Conservation (phyloP, 331 rosid species). For the Quercus phellos region DNA sequence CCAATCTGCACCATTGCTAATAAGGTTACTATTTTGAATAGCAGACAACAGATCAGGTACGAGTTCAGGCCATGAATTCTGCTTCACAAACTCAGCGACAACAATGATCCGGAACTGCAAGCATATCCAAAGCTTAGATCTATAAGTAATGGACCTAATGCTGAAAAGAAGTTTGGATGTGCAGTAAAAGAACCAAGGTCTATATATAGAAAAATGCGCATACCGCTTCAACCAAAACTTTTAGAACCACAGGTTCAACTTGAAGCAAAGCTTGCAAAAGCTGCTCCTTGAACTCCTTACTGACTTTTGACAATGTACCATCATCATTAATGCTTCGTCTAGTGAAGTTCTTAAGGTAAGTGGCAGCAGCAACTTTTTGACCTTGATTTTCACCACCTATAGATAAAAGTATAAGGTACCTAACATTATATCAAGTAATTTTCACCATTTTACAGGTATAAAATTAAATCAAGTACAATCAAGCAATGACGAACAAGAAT, state of each 20-base stretch:
- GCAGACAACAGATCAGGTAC: constrained; percentile 62
- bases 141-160: neutral
- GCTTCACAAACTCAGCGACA: constrained; percentile 62
- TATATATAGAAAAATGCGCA: neutral
- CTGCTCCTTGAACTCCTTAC: constrained; percentile 76
- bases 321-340: constrained; percentile 52
- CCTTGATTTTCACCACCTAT: constrained; percentile 64
- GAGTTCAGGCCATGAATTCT: constrained; percentile 67
- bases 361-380: constrained; percentile 62
- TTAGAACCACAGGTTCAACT: constrained; percentile 53
- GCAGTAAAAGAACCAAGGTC: neutral
- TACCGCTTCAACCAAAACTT: constrained; percentile 76
- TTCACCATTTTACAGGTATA: neutral
- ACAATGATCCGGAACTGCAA: constrained; percentile 62
- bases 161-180: neutral
- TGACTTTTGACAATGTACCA: constrained; percentile 36
- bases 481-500: neutral
- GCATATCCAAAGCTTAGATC: neutral
- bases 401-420: neutral
- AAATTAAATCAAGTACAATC: neutral
- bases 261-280: constrained; percentile 65
- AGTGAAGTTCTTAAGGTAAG: constrained; percentile 71
- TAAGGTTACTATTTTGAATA: constrained; percentile 61
- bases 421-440: neutral
- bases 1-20: constrained; percentile 28